phyloP scores from a whole-genome alignment of 306 rosid species.

The Canavalia ensiformis region DNA sequence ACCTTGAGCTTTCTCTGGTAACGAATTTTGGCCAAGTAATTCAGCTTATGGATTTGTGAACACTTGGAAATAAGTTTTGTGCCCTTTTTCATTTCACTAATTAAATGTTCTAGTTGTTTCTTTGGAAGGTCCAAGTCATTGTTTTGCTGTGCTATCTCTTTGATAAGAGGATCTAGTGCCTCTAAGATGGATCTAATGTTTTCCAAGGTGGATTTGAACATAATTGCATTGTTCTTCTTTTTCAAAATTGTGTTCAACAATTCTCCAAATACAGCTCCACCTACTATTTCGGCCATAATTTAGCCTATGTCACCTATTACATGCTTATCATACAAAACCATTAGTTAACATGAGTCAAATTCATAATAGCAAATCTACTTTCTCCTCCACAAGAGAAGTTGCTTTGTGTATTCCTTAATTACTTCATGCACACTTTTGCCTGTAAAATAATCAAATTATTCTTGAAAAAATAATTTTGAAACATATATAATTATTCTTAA shows the following conservation, averaged over 20 bases:
- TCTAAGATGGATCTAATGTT: neutral
- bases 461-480: no score
- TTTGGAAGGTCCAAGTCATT: neutral
- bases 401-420: no score
- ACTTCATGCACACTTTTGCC: no score
- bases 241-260: neutral
- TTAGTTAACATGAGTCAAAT: no score
- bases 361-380: no score
- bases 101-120: neutral
- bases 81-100: conserved; percentile 2
- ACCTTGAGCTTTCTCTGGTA: neutral
- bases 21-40: neutral
- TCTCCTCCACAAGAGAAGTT: no score
- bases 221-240: neutral
- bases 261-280: conserved; percentile 23
- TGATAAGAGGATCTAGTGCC: neutral
- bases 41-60: neutral
- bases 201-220: neutral
- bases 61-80: neutral
- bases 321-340: no score
- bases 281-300: neutral
- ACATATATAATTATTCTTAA: no score
- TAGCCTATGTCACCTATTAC: neutral
- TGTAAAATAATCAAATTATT: no score
- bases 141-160: neutral